Evolutionary conservation across 2,329 filamentous ascomycete genomes (phyloP).

Genomic region (Epichloe sp.): DNA sequence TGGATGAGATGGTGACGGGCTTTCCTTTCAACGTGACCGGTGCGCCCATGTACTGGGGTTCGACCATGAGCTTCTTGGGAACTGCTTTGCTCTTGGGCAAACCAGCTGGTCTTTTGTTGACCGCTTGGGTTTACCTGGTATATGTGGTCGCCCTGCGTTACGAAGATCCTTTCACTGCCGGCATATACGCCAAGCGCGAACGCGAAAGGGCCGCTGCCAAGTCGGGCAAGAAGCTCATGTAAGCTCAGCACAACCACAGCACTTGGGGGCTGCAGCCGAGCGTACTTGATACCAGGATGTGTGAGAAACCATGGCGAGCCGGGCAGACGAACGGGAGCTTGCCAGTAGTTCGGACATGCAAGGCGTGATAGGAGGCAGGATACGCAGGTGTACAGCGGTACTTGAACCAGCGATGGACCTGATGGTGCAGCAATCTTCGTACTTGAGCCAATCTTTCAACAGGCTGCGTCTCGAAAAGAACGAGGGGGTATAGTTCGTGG

Average conservation of each 20-base stretch:
- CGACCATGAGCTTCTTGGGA: constrained; percentile 82
- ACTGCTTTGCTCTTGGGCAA: constrained; percentile 75
- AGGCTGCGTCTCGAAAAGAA: constrained; percentile 1
- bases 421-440: too few relatives aligned
- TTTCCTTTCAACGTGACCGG: constrained; percentile 91
- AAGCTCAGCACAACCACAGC: constrained; percentile 10
- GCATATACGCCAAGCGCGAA: constrained; percentile 83
- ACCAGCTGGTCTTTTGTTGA: constrained; percentile 72
- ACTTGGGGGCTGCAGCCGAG: background rate
- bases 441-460: constrained; percentile 8
- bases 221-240: constrained; percentile 40
- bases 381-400: too few relatives aligned
- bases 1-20: constrained; percentile 86
- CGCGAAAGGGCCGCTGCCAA: constrained; percentile 34
- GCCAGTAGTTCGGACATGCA: background rate
- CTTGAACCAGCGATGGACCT: too few relatives aligned
- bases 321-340: background rate
- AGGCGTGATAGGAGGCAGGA: too few relatives aligned
- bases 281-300: background rate
- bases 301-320: background rate
- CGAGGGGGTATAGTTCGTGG: background rate
- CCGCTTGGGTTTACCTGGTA: constrained; percentile 58
- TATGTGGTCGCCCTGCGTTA: constrained; percentile 73
- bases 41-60: constrained; percentile 94
- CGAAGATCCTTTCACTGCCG: constrained; percentile 90